Evolutionary conservation across 345 rosid species (phyloP), one percentile per base, ranked within the genome.

Genomic region (Sisymbrium irio): DNA sequence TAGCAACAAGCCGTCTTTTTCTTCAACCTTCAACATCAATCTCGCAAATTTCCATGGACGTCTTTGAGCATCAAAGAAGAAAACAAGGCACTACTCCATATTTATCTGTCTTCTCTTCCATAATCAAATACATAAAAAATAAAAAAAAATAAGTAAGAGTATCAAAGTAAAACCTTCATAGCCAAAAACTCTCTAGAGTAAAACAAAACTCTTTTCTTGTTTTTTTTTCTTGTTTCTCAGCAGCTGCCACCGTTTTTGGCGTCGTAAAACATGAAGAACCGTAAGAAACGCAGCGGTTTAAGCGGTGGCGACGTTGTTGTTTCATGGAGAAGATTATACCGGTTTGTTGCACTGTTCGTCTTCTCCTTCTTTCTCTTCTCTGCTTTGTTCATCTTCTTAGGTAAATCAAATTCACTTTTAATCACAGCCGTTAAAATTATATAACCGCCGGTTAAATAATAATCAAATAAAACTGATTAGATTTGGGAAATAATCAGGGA

Each of bases 291-390:
- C 65, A 80, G 77, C 11, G 69, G 75, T 50, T 37, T 61, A 49
- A 60, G 28, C 72, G 60, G 72, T 28, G 67, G 45, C 4, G 67
- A 65, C 72, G 67, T 36, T 63, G 81, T 60, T 74, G 81, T 79
- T 59, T 78, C 88, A 0, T 86, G 87, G 87, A 81, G 78, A 66
- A 79, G 85, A 67, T 81, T 87, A 77, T 88, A 85, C 76, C 82
- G 88, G 76, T 82, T 82, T 84, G 83, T 88, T 47, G 22, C 86
- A 60, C 68, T 78, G 80, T 63, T 80, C 20, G 86, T 85, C 68
- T 12, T 79, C 80, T 76, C 82, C 14, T 83, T 79, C 77, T 65
- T 84, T 53, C 33, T 84, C 82, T 78, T 85, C 81, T 83, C 90
- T 77, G 54, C 87, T 66, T 64, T 86, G 12, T 85, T 81, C 64